Percentiles rank a stretch among this genome's conserved stretches.
phyloP scores from a whole-genome alignment of 345 rosid genomes.

The Boechera divaricarpa region DNA sequence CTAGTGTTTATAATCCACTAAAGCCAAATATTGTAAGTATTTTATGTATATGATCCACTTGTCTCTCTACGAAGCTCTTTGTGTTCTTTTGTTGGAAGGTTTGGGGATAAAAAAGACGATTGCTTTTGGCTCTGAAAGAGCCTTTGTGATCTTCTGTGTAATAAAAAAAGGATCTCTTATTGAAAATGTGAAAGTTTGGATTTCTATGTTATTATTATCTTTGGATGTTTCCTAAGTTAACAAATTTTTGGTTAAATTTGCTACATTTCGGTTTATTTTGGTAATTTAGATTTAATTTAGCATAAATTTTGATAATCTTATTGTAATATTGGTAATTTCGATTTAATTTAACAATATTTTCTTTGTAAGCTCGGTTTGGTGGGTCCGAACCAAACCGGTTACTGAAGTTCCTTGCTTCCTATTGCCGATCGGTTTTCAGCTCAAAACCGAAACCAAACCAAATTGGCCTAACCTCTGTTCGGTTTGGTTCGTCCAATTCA shows the following conservation, averaged over 20 bases:
- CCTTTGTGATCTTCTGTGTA: slow-evolving; percentile 36
- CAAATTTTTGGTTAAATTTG: background rate
- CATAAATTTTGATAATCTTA: background rate
- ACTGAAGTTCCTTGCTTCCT: background rate
- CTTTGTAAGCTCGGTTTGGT: background rate
- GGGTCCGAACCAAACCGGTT: background rate
- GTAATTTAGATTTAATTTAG: background rate
- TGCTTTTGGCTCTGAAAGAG: slow-evolving; percentile 33
- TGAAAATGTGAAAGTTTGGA: slow-evolving; percentile 34
- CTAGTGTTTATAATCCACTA: slow-evolving; percentile 37
- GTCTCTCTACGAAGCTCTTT: slow-evolving; percentile 29
- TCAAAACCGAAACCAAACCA: background rate
- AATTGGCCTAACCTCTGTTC: background rate
- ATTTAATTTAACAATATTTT: background rate
- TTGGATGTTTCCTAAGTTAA: background rate
- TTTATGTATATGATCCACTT: slow-evolving; percentile 27
- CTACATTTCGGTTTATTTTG: background rate
- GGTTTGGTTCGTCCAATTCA: background rate
- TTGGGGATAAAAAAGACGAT: slow-evolving; percentile 22
- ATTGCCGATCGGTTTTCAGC: background rate
- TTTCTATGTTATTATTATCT: slow-evolving; percentile 14
- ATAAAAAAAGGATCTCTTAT: slow-evolving; percentile 26
- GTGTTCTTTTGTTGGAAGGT: slow-evolving; percentile 30
- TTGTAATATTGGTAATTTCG: background rate
- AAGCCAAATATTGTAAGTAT: slow-evolving; percentile 28